Base-by-base conservation (phyloP, 345 rosid species). In the Hibiscus trionum region DNA sequence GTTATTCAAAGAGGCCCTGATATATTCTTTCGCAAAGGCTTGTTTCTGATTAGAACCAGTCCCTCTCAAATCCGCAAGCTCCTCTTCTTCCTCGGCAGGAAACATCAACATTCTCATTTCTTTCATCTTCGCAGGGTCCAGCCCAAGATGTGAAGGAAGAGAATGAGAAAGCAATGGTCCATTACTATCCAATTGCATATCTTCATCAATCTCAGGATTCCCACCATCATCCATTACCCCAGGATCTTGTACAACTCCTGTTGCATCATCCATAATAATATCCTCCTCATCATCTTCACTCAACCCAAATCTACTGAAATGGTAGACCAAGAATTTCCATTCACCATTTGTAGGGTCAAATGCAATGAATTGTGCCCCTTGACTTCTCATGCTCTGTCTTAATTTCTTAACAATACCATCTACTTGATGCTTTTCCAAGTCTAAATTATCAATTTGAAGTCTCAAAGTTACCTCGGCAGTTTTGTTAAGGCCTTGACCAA, bases 71-170 rank as follows among this genome's bases (percentile, higher is more conserved):
- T 82, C 83, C 66, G 80, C 93, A 70, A 75, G 61, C 74, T 77
- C 89, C 17, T 83, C 90, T 77, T 83, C 76, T 75, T 89, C 90
- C 62, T 84, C 91, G 69, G 31, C 39, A 73, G 90, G 94, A 79
- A 92, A 95, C 98, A 95, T 88, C 78, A 93, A 62, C 96, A 87
- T 89, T 82, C 92, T 90, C 97, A 92, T 88, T 79, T 95, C 97
- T 71, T 80, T 85, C 97, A 95, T 88, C 76, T 84, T 92, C 70
- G 72, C 79, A 2, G 93, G 98, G 77, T 95, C 96, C 78, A 95
- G 97, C 65, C 99, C 88, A 44, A 95, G 89, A 88, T 90, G 94
- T 24, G 96, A 83, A 73, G 97, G 99, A 80, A 92, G 96, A 79
- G 99, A 92, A 82, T 89, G 98, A 82, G 96, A 88, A 83, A 95